A percentile compares a stretch with the other conserved stretches of the same genome.
phyloP scores from a whole-genome alignment of 805 yeast genomes.

The Komagataella kurtzmanii region DNA sequence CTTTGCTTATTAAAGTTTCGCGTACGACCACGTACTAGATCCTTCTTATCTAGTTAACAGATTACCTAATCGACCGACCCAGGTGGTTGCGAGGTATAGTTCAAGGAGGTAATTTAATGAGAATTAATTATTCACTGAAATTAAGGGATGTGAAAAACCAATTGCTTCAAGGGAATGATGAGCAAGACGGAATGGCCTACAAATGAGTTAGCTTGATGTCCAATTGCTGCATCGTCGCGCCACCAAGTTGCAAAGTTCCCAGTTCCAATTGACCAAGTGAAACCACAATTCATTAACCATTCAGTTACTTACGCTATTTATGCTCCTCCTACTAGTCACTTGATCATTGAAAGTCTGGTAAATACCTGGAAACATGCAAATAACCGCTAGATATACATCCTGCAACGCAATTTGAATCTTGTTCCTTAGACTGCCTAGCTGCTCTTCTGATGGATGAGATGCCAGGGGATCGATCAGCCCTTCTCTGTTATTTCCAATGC shows the following conservation, averaged over 20 bases:
- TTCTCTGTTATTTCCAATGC: not conserved
- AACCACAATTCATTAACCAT: not conserved
- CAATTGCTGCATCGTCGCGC: not conserved
- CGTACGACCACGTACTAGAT: not conserved
- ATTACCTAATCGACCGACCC: not conserved
- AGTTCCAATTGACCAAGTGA: not conserved
- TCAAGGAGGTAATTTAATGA: not conserved
- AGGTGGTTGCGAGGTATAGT: not conserved
- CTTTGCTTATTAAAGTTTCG: not conserved
- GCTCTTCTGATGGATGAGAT: not conserved
- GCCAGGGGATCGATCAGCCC: not conserved
- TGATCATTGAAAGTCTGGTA: conserved; percentile 7
- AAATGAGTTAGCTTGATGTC: too few relatives aligned
- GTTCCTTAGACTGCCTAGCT: not conserved
- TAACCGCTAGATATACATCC: conserved; percentile 7
- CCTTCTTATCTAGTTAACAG: not conserved
- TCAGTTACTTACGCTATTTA: not conserved
- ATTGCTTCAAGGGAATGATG: not conserved
- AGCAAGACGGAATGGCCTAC: not conserved
- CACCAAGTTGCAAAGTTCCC: not conserved
- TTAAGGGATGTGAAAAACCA: not conserved
- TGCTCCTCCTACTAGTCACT: conserved; percentile 1
- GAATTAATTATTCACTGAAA: too few relatives aligned
- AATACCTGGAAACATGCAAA: conserved; percentile 9
- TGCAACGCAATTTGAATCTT: conserved; percentile 4